Evolutionary conservation across 352 stramenopile species (phyloP).

Genomic region (Phytophthora melonis): DNA sequence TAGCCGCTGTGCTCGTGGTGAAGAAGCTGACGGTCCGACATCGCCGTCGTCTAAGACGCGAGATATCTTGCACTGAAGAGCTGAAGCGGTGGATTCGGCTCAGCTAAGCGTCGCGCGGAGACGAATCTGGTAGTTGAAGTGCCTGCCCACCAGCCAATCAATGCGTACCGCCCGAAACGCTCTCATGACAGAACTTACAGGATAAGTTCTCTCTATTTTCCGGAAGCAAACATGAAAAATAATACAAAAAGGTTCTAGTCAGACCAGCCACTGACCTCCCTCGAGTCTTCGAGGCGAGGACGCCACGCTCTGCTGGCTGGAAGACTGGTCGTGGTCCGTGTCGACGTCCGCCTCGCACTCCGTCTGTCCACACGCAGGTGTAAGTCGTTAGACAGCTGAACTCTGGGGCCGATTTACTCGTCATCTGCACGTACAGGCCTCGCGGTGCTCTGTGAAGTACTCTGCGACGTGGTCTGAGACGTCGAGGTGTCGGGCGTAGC

Average conservation of each 20-base stretch:
- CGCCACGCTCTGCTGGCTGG: conserved; percentile 23
- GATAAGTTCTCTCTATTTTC: conserved; percentile 35
- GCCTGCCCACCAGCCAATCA: background rate
- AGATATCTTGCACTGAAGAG: conserved; percentile 26
- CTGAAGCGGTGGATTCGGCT: conserved; percentile 1
- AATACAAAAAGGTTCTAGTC: conserved; percentile 22
- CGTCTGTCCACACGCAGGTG: conserved; percentile 26
- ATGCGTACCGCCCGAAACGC: background rate
- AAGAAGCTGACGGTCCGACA: conserved; percentile 39
- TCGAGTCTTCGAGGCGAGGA: conserved; percentile 31
- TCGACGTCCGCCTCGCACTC: conserved; percentile 10
- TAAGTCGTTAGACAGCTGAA: conserved; percentile 25
- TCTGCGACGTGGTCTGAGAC: background rate
- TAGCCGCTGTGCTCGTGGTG: conserved; percentile 35
- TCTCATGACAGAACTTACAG: no score
- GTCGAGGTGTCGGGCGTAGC: background rate
- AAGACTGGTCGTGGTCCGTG: conserved; percentile 17
- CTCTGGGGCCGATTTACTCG: conserved; percentile 13
- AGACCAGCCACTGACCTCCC: conserved; percentile 38
- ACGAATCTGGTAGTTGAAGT: conserved; percentile 17
- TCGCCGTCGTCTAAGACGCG: conserved; percentile 3
- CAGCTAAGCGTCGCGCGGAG: conserved; percentile 34
- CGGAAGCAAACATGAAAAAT: conserved; percentile 27
- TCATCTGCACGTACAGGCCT: conserved; percentile 34
- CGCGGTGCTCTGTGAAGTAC: conserved; percentile 11